Evolutionary conservation across 2,329 filamentous ascomycete species (phyloP), one percentile per base, ranked within the genome.

Genomic region (Pseudogymnoascus sp.): DNA sequence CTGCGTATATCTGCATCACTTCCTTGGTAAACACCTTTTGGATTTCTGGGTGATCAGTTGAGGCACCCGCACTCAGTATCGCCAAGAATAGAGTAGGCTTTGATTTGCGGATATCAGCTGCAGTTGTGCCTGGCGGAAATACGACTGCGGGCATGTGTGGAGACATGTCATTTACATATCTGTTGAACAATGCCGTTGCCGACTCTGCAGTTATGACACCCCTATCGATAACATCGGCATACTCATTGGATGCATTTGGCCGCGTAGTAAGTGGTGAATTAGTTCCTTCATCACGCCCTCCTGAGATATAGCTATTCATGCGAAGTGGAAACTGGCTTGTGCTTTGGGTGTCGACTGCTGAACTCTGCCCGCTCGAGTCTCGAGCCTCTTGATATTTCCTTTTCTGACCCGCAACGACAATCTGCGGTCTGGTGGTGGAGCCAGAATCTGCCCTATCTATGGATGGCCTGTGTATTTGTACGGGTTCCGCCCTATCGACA

Each of bases 61-160:
- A 82, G 4, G 87, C 83, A 7, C 84, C 85, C 0, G 87, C 83
- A 67, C 69, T 70, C 75, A 92, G 83, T 69, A 92, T 79, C 31
- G 89, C 81, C n/a, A 90, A 79, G 70, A 92, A 92, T 7, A 92
- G 78, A 1, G 84, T 79, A 1, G 89, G 89, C 71, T 84, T 87
- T 1, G 79, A 76, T 67, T 78, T 77, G 60, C 86, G 81, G 62
- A 89, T 74, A 64, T 86, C 81, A 10, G 79, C 77, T 4, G 80
- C 81, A 2, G 83, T 83, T 51, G 79, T 82, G 45, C 77, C 78
- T 0, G 79, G 71, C 1, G 84, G 79, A 64, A 90, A 85, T 25
- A 88, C 78, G 16, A 90, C 83, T 1, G 82, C 81, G 0, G 87
- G 87, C 62, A 88, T 79, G 67, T 89, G 86, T 1, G 77, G 78